Percentiles rank a stretch among this genome's conserved stretches.
Conservation (phyloP, 306 rosid genomes). For the Quercus mongolica region DNA sequence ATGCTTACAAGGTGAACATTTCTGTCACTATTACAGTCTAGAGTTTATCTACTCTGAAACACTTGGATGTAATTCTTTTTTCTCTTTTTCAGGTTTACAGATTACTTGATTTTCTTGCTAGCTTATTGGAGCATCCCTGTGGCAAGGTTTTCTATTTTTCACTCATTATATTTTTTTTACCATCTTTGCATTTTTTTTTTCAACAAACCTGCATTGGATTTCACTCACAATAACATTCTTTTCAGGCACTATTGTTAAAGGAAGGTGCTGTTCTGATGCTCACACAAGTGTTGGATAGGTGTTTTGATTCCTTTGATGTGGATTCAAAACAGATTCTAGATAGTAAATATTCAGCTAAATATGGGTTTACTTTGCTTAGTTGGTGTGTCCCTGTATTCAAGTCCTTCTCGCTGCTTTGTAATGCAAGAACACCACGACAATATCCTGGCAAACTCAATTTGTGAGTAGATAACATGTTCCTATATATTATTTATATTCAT, state of each 20-base stretch:
- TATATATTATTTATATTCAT: conserved; percentile 6
- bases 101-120: conserved; percentile 88
- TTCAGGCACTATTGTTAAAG: conserved; percentile 62
- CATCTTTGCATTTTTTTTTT: neutral
- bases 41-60: conserved; percentile 11
- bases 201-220: neutral
- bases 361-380: conserved; percentile 37
- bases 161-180: conserved; percentile 8
- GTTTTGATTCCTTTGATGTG: conserved; percentile 45
- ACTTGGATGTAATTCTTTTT: conserved; percentile 4
- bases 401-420: conserved; percentile 57
- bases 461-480: conserved; percentile 50
- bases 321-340: conserved; percentile 53
- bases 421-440: conserved; percentile 39
- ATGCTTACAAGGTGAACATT: conserved; percentile 63
- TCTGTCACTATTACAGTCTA: conserved; percentile 1
- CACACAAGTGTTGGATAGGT: conserved; percentile 57
- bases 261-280: conserved; percentile 59
- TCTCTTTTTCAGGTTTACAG: conserved; percentile 63
- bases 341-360: conserved; percentile 44
- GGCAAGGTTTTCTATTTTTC: conserved; percentile 56
- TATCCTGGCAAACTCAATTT: conserved; percentile 38
- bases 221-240: neutral
- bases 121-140: conserved; percentile 86
- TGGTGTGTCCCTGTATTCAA: conserved; percentile 87